Conservation (phyloP, 306 rosid genomes). For the Fagus crenata region DNA sequence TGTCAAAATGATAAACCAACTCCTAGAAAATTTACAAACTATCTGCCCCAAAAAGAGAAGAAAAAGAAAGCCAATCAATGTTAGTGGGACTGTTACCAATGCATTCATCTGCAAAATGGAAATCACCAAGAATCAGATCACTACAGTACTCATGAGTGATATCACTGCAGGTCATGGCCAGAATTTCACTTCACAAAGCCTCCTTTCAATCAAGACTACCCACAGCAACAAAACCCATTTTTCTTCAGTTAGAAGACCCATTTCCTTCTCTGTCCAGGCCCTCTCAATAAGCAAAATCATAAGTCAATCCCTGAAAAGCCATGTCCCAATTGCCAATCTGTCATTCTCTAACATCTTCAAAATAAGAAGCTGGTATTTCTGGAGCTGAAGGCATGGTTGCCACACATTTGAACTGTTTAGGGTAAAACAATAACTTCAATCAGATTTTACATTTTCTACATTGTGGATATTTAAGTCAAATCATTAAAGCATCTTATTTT, state of each 20-base stretch:
- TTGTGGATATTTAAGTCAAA: background rate
- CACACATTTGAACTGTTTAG: constrained; percentile 73
- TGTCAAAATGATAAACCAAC: background rate
- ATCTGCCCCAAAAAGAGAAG: background rate
- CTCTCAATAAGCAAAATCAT: constrained; percentile 27
- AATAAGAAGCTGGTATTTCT: constrained; percentile 61
- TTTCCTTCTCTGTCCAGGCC: background rate
- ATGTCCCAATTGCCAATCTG: constrained; percentile 9
- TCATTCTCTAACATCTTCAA: constrained; percentile 44
- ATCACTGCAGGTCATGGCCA: background rate
- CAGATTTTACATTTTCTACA: background rate
- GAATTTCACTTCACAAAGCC: background rate
- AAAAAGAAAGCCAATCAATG: background rate
- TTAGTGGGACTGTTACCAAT: background rate
- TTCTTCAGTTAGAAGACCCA: background rate
- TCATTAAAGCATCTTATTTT: background rate
- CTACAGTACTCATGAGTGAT: background rate
- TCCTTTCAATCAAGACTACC: background rate
- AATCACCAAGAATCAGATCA: background rate
- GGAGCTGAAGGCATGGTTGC: constrained; percentile 79
- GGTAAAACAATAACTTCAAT: constrained; percentile 28
- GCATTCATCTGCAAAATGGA: background rate
- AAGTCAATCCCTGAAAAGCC: background rate
- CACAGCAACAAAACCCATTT: background rate
- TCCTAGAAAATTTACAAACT: background rate